Evolutionary conservation across 805 yeast genomes (phyloP).

Genomic region (Jamesozyma gamospora): DNA sequence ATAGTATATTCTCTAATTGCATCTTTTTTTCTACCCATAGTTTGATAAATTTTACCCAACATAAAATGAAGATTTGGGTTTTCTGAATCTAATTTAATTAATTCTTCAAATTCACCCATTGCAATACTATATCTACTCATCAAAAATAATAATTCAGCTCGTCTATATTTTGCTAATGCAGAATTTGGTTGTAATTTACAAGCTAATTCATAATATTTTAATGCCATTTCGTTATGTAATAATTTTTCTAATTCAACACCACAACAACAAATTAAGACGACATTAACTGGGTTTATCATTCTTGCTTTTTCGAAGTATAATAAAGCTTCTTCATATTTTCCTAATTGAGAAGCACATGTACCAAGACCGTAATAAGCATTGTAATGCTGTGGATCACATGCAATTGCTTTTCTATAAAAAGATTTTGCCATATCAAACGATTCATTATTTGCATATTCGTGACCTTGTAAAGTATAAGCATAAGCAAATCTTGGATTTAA

Average conservation of each 20-base stretch:
- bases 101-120: conserved; percentile 58
- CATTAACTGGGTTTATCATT: conserved; percentile 81
- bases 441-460: conserved; percentile 80
- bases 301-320: conserved; percentile 81
- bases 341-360: conserved; percentile 80
- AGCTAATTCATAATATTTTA: conserved; percentile 75
- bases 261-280: conserved; percentile 80
- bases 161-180: conserved; percentile 79
- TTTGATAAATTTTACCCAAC: conserved; percentile 76
- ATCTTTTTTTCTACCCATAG: conserved; percentile 57
- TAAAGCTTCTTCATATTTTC: conserved; percentile 75
- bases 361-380: conserved; percentile 96
- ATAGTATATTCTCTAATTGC: conserved; percentile 82
- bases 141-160: conserved; percentile 69
- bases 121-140: conserved; percentile 67
- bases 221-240: conserved; percentile 58
- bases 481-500: conserved; percentile 65
- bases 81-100: conserved; percentile 77
- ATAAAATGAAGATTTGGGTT: conserved; percentile 89
- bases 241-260: conserved; percentile 86
- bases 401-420: conserved; percentile 68
- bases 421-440: conserved; percentile 83
- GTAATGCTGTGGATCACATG: conserved; percentile 73
- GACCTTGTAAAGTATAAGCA: conserved; percentile 89
- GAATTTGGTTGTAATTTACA: conserved; percentile 74